Evolutionary conservation across 139 green algal species (phyloP), one percentile per base, ranked within the genome.

Genomic region (Tetratostichococcus sp.): DNA sequence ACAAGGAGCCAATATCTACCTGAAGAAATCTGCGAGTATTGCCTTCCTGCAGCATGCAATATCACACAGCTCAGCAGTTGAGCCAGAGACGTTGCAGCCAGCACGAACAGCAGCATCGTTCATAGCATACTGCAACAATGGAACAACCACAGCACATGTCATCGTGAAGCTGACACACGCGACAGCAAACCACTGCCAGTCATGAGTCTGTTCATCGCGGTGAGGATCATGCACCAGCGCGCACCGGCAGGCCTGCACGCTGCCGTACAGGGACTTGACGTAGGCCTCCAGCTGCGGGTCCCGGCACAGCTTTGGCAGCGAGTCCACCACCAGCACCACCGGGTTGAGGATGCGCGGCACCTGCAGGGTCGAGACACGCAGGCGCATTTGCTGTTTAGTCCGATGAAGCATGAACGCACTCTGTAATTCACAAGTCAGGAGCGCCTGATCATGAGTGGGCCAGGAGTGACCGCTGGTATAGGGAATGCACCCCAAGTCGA

Each of bases 301-400:
- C 2, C 70, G 39, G 72, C 79, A 85, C 58, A 96, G 83, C 75
- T 87, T 83, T 35, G 93, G 93, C 72, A 98, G 77, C 66, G 89
- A 84, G 30, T 96, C 89, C 74, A 98, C 72, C 50, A 96, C 92
- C 21, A 91, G 73, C 21, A 96, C 88, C 57, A 97, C 78, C 0
- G 94, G 94, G 82, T 95, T 95, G 25, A 98, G 78, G 72, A 98
- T 97, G 69, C 91, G 85, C 0, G 93, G 90, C 62, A 98, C 94
- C 86, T 96, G 82, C 66, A 75, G 1, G 19, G 6, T 1, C 21
- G 21, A 34, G 43, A n/a, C n/a, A n/a, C n/a, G n/a, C n/a, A n/a
- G n/a, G n/a, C n/a, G n/a, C n/a, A n/a, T n/a, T n/a, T n/a, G n/a
- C n/a, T n/a, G n/a, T n/a, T n/a, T 2, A 43, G 14, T 23, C 11